Base-by-base conservation (phyloP, 2,329 filamentous ascomycete genomes). In the Alternaria tenuissima region DNA sequence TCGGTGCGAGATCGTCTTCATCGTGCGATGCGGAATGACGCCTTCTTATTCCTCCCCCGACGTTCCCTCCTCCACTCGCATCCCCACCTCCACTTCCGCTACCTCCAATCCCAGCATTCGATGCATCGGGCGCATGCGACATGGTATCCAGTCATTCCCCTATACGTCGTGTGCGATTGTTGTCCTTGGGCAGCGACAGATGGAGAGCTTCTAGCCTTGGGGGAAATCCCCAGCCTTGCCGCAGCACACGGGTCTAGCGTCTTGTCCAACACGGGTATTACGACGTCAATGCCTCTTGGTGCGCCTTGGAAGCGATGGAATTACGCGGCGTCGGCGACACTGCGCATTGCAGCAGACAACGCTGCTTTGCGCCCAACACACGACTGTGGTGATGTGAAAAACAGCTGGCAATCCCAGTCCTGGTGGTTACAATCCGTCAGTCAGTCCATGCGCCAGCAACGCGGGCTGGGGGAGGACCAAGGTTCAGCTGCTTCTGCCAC, bases 1-100 rank as follows among this genome's bases (percentile, higher is more conserved):
- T 55, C 9, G 57, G 52, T 3, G 58, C 54, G 24, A 64, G 12
- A 34, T 67, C 64, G 26, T 74, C 68, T 49, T 74, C 70, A 46
- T 73, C 65, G 52, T 66, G 62, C 28, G 74, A 68, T 34, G 67
- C 62, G 20, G 75, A 76, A 52, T 66, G 68, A 42, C 74, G 69
- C 52, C 75, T 67, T 57, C 74, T 69, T 51, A 76, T 67, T 30
- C 70, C 70, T 61, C 67, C 68, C 46, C 57, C 52, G 24, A 26
- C 24, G 24, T 18, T 16, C 32, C 14, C 32, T 14, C 14, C 32
- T 36, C 12, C 32, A 16, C 32, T 16, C 14, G 14, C 32, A 16
- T 16, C 32, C 14, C 18, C 18, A 22, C 20, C 14, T 8, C 39
- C 39, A 5, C 11, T 34, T 16, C 11, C 39, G 24, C 46, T 49